phyloP scores from a whole-genome alignment of 2,329 filamentous ascomycete species.

The Boeremia exigua region DNA sequence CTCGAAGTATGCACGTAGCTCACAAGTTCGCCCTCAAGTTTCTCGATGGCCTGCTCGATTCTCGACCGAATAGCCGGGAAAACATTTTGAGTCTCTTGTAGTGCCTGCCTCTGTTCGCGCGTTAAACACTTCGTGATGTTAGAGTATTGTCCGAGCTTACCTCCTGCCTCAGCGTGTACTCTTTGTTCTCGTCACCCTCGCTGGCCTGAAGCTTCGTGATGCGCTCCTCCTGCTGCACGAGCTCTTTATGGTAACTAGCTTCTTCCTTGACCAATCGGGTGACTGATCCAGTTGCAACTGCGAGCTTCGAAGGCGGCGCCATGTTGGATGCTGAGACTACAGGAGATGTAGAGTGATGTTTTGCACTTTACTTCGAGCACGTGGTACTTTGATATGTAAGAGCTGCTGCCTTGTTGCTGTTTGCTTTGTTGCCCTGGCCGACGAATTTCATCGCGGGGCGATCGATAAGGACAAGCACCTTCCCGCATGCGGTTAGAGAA shows the following conservation, averaged over 20 bases:
- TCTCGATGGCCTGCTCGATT: constrained; percentile 73
- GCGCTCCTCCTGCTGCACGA: constrained; percentile 74
- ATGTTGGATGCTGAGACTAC: constrained; percentile 57
- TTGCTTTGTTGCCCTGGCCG: constrained; percentile 19
- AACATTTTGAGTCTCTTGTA: constrained; percentile 87
- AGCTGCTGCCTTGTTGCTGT: constrained; percentile 17
- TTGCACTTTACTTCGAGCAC: not conserved
- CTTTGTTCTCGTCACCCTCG: constrained; percentile 73
- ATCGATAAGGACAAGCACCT: constrained; percentile 9
- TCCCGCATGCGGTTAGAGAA: constrained; percentile 7
- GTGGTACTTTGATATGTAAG: not conserved
- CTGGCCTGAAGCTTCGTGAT: constrained; percentile 70
- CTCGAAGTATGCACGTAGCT: constrained; percentile 46
- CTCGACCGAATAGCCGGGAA: constrained; percentile 74
- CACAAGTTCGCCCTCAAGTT: constrained; percentile 78
- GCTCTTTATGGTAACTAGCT: constrained; percentile 85
- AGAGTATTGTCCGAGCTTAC: constrained; percentile 54
- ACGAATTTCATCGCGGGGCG: constrained; percentile 26
- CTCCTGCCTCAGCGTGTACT: constrained; percentile 85
- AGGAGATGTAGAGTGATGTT: not conserved
- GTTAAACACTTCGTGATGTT: not conserved
- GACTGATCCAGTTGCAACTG: constrained; percentile 80
- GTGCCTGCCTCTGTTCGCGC: constrained; percentile 69
- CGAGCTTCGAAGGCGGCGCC: constrained; percentile 76
- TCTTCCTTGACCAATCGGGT: constrained; percentile 90